Evolutionary conservation across 345 rosid species (phyloP).

Genomic region (Syzygium oleosum): DNA sequence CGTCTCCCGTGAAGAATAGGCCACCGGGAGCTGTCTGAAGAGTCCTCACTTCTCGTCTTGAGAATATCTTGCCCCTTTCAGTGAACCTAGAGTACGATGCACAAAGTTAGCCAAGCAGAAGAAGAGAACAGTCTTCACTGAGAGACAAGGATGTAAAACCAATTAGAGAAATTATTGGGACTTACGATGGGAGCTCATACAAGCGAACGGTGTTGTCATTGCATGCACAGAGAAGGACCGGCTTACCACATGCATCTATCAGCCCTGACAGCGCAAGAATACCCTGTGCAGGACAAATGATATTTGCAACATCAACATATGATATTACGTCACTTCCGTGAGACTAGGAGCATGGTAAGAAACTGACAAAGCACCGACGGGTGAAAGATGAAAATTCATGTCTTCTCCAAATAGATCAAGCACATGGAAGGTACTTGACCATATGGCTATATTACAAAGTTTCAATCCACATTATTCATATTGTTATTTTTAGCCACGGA

Average conservation of each 20-base stretch:
- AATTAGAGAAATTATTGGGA: background rate
- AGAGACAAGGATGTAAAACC: background rate
- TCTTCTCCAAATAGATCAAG: background rate
- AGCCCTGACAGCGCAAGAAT: slow-evolving; percentile 27
- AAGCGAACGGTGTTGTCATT: slow-evolving; percentile 24
- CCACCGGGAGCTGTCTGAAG: slow-evolving; percentile 29
- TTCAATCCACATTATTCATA: background rate
- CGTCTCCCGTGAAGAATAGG: slow-evolving; percentile 46
- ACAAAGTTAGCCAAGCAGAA: too few relatives aligned
- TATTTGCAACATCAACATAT: background rate
- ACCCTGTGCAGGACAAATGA: slow-evolving; percentile 15
- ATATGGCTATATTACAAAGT: background rate
- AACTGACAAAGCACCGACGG: background rate
- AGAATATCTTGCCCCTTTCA: slow-evolving; percentile 43
- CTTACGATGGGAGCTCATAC: slow-evolving; percentile 43
- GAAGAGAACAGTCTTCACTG: background rate
- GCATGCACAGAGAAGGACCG: slow-evolving; percentile 34
- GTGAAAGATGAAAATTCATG: background rate
- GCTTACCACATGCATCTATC: slow-evolving; percentile 29
- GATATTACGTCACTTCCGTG: background rate
- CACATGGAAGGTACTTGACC: background rate
- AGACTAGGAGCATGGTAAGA: background rate
- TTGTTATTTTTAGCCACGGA: background rate
- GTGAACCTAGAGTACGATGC: slow-evolving; percentile 12
- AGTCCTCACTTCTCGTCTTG: slow-evolving; percentile 19